phyloP scores from a whole-genome alignment of 164 flowering plant species.

The Vitis labrusca region DNA sequence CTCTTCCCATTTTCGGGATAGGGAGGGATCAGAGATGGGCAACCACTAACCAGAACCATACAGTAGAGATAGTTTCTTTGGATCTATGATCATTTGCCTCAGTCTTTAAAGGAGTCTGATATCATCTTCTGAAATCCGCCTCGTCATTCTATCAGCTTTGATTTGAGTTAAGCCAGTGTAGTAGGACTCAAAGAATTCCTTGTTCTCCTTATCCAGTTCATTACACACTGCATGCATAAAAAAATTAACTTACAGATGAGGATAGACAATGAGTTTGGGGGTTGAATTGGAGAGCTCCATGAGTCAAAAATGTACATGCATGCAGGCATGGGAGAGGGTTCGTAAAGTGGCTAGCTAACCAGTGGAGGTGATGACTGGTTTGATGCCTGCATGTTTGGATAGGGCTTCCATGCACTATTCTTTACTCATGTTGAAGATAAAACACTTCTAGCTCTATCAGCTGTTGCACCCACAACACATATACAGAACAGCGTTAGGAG shows the following conservation, averaged over 20 bases:
- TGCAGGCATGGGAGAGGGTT: too few relatives aligned
- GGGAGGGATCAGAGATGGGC: too few relatives aligned
- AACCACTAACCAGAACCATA: too few relatives aligned
- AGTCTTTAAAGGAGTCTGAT: slow-evolving; percentile 18
- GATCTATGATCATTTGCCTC: too few relatives aligned
- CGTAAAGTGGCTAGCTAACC: slow-evolving; percentile 29
- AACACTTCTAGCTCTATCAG: slow-evolving; percentile 74
- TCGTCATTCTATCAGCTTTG: slow-evolving; percentile 49
- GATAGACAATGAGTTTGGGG: too few relatives aligned
- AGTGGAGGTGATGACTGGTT: slow-evolving; percentile 84
- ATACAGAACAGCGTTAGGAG: not conserved
- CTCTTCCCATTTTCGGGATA: too few relatives aligned
- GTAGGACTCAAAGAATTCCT: slow-evolving; percentile 79
- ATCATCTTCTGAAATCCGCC: slow-evolving; percentile 59
- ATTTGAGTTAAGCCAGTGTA: slow-evolving; percentile 17
- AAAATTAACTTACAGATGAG: not conserved
- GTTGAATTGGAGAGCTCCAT: too few relatives aligned
- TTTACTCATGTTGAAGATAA: slow-evolving; percentile 70
- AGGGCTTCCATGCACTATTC: slow-evolving; percentile 93
- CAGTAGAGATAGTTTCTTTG: too few relatives aligned
- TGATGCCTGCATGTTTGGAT: slow-evolving; percentile 82
- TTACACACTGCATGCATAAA: slow-evolving; percentile 64
- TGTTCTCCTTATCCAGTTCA: slow-evolving; percentile 90
- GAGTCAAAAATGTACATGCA: too few relatives aligned
- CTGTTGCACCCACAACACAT: slow-evolving; percentile 66